Evolutionary conservation across 2,329 filamentous ascomycete genomes (phyloP).

Genomic region (Lecanosticta acicola): DNA sequence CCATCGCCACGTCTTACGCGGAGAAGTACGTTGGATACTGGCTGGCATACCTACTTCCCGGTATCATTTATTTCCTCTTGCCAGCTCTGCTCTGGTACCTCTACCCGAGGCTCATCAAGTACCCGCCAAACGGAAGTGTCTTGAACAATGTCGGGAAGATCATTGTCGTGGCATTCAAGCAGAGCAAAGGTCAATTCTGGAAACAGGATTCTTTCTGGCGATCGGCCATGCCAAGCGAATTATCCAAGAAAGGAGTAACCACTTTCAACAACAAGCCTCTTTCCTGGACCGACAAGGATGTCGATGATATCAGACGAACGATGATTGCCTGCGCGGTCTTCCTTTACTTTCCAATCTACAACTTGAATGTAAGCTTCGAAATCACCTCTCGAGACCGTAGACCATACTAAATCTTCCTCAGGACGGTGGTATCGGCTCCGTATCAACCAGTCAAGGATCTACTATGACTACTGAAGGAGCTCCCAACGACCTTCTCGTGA

Average conservation of each 20-base stretch:
- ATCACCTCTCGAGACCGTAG: too few species aligned
- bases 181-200: slow-evolving; percentile 22
- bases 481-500: slow-evolving; percentile 41
- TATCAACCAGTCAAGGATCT: slow-evolving; percentile 17
- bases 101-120: slow-evolving; percentile 18
- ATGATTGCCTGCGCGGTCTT: slow-evolving; percentile 64
- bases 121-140: slow-evolving; percentile 21
- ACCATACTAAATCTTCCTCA: too few species aligned
- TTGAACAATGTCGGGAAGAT: slow-evolving; percentile 23
- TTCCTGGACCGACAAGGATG: slow-evolving; percentile 61
- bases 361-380: too few species aligned
- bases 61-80: slow-evolving; percentile 55
- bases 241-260: slow-evolving; percentile 17
- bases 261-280: slow-evolving; percentile 16
- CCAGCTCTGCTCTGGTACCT: slow-evolving; percentile 25
- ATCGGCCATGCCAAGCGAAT: slow-evolving; percentile 19
- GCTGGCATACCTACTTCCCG: slow-evolving; percentile 56
- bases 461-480: slow-evolving; percentile 29
- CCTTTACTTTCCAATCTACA: slow-evolving; percentile 41
- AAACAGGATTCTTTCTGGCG: slow-evolving; percentile 21
- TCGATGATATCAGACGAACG: slow-evolving; percentile 64
- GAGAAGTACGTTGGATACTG: slow-evolving; percentile 62
- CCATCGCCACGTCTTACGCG: slow-evolving; percentile 61
- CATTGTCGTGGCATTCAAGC: slow-evolving; percentile 14
- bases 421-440: slow-evolving; percentile 29